A percentile compares a stretch with the other conserved stretches of the same genome.
Conservation (phyloP, 176 grass and related monocot genomes). For the Cymbopogon citratus region DNA sequence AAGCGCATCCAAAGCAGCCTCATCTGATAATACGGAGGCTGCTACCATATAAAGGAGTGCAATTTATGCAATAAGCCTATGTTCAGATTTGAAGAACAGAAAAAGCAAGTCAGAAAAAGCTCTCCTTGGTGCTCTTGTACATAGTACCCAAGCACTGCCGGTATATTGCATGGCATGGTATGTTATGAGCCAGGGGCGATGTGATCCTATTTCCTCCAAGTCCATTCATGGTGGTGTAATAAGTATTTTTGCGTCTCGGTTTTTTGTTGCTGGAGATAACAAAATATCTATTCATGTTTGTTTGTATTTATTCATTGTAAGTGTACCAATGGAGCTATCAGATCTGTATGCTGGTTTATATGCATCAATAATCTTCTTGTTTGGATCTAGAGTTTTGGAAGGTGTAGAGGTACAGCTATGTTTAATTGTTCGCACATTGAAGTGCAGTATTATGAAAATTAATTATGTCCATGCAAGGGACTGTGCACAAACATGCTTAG, state of each 20-base stretch:
- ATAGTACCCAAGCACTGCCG: conserved; percentile 27
- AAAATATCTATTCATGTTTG: background rate
- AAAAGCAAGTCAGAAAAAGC: background rate
- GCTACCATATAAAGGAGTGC: background rate
- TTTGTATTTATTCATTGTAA: conserved; percentile 3
- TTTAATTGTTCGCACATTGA: background rate
- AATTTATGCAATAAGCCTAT: background rate
- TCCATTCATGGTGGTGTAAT: conserved; percentile 24
- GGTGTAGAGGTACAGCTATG: background rate
- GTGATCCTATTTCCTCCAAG: background rate
- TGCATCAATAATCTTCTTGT: conserved; percentile 19
- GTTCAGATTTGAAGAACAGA: background rate
- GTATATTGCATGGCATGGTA: conserved; percentile 36
- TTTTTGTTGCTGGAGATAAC: background rate
- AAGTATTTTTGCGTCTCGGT: conserved; percentile 23
- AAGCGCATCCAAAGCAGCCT: conserved; percentile 68
- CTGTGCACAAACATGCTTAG: no score
- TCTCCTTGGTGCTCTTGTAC: conserved; percentile 33
- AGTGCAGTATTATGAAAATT: background rate
- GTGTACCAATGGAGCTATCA: background rate
- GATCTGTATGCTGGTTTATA: conserved; percentile 13
- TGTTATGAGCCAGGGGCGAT: conserved; percentile 8
- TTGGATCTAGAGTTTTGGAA: background rate
- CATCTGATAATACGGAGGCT: conserved; percentile 29
- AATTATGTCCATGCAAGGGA: no score